Evolutionary conservation across 805 yeast genomes (phyloP), one percentile per base, ranked within the genome.

Genomic region (Saccharomycopsis malanga): DNA sequence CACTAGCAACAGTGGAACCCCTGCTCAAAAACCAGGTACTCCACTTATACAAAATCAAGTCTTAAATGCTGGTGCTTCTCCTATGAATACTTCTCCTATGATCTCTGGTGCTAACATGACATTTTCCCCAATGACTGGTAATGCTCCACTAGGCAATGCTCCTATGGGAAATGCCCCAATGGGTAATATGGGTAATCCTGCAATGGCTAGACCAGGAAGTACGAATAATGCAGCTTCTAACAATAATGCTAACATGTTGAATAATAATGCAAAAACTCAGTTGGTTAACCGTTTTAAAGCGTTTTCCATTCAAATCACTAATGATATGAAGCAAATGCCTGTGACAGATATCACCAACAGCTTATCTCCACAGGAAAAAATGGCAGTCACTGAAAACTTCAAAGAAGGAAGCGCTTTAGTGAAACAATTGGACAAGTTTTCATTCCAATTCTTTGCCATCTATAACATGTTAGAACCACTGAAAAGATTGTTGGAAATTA

Each of bases 381-480:
- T 36, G 15, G 39, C 21, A 7, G 42, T 49, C n/a, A 34, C 24
- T 17, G 46, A 45, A 17, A 29, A 23, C 15, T 44, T 45, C 14
- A 49, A 46, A 18, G 53, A 49, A n/a, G 23, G 29, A 21, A 27
- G 23, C 2, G 27, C 24, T 14, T 38, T 29, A 12, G 21, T 45
- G 10, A 45, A 42, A 39, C 42, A 42, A 15, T 18, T 42, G 21
- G 53, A 49, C 21, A 42, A 39, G 32, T 24, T 42, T 29, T 46
- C 49, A 2, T 40, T 38, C n/a, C 52, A 44, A 23, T 44, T 44
- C 32, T 42, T 42, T 42, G 34, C 35, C 9, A 30, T 47, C 4
- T 36, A 34, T n/a, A 38, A 43, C 25, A 25, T 42, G 34, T 29
- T 34, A 3, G 51, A 43, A 3, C 45, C 42, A 5, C 22, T 39